Conservation (phyloP, 1,284 basidiomycete species). For the Lentinus polychrous region DNA sequence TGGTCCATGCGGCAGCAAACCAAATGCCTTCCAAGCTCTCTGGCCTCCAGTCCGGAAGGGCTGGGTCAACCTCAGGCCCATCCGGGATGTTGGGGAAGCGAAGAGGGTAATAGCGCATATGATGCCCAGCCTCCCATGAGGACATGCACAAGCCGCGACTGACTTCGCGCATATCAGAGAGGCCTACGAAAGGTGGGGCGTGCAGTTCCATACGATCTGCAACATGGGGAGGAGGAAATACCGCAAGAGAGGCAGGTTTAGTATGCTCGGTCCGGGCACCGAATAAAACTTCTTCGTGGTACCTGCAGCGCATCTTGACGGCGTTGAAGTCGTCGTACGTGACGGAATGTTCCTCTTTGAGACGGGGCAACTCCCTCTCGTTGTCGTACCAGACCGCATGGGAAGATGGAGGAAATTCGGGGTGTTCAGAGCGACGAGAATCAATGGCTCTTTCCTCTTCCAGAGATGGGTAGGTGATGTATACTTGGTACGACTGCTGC, state of each 20-base stretch:
- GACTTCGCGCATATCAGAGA: not conserved
- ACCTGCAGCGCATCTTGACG: not conserved
- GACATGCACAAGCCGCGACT: not conserved
- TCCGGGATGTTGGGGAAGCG: constrained; percentile 6
- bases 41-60: constrained; percentile 12
- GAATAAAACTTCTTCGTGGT: not conserved
- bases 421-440: not conserved
- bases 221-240: not conserved
- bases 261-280: not conserved
- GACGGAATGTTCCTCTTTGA: not conserved
- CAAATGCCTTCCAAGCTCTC: constrained; percentile 19
- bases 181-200: not conserved
- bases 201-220: not conserved
- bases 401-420: not conserved
- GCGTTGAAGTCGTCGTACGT: not conserved
- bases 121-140: not conserved
- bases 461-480: not conserved
- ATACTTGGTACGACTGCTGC: not conserved
- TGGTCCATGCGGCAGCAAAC: constrained; percentile 4
- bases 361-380: not conserved
- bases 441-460: not conserved
- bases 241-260: not conserved
- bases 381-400: not conserved
- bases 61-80: constrained; percentile 7
- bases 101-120: constrained; percentile 20